Conservation (phyloP, 2,329 filamentous ascomycete genomes). For the Ustilaginoidea virens region DNA sequence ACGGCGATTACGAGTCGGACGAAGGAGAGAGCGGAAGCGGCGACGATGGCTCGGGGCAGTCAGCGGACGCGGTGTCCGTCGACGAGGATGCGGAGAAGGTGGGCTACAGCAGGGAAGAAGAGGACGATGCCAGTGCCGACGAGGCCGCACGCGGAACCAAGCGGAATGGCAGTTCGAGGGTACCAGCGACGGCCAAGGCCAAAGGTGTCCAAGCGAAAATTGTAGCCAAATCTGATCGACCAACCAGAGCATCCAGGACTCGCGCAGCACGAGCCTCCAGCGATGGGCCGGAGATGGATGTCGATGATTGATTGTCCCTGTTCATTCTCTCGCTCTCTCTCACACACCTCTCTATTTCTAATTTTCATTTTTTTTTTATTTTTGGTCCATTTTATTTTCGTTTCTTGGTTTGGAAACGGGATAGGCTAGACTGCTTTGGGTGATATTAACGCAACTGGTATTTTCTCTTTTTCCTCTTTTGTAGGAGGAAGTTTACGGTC, state of each 20-base stretch:
- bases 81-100: conserved; percentile 6
- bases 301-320: conserved; percentile 15
- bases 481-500: too few species aligned
- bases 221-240: conserved; percentile 8
- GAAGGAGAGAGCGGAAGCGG: conserved; percentile 11
- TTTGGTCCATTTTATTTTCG: too few species aligned
- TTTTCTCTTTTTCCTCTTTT: too few species aligned
- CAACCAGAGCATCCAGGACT: conserved; percentile 11
- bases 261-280: conserved; percentile 12
- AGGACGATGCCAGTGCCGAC: conserved; percentile 7
- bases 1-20: conserved; percentile 24
- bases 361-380: too few species aligned
- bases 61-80: conserved; percentile 6
- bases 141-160: conserved; percentile 9
- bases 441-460: too few species aligned
- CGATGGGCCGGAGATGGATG: conserved; percentile 19
- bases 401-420: too few species aligned
- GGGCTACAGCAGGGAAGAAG: conserved; percentile 3
- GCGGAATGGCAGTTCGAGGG: conserved; percentile 13
- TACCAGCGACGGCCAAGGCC: conserved; percentile 8
- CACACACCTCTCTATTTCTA: too few species aligned
- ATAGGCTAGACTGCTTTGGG: too few species aligned
- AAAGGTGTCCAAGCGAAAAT: conserved; percentile 12
- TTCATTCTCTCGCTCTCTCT: neutral
- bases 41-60: conserved; percentile 6